Percentiles rank a stretch among this genome's conserved stretches.
Conservation (phyloP, 352 stramenopile species). For the Globisporangium canariense region DNA sequence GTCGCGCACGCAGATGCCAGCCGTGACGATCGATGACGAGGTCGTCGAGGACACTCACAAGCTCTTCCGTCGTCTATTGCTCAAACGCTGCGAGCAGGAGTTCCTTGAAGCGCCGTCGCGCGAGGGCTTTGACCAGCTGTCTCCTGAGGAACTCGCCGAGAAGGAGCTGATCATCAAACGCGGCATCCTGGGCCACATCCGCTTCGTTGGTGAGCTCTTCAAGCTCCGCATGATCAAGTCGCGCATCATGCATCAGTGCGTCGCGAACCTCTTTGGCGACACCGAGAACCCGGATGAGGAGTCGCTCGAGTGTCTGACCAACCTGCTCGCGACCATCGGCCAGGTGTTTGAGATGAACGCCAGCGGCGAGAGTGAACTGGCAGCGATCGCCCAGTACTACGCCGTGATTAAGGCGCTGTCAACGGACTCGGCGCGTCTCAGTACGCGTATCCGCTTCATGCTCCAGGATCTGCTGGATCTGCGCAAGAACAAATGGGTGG, state of each 20-base stretch:
- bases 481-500: constrained; percentile 72
- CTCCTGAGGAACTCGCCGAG: constrained; percentile 50
- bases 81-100: constrained; percentile 92
- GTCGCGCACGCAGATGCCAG: constrained; percentile 78
- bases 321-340: constrained; percentile 93
- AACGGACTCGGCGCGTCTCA: constrained; percentile 59
- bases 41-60: constrained; percentile 80
- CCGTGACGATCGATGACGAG: constrained; percentile 62
- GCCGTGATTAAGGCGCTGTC: constrained; percentile 63
- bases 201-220: constrained; percentile 96
- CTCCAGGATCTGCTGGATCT: constrained; percentile 77
- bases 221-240: constrained; percentile 94
- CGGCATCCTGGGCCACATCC: constrained; percentile 89
- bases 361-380: constrained; percentile 42
- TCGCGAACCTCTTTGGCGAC: constrained; percentile 78
- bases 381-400: constrained; percentile 75
- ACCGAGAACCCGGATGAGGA: constrained; percentile 89
- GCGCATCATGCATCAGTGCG: constrained; percentile 93
- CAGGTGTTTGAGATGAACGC: constrained; percentile 76
- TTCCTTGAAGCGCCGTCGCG: constrained; percentile 89
- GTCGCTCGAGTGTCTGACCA: constrained; percentile 94
- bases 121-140: constrained; percentile 57
- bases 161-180: constrained; percentile 84
- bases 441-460: constrained; percentile 82
- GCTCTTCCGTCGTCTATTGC: constrained; percentile 92